phyloP scores from a whole-genome alignment of 2,329 filamentous ascomycete species.

The Stachybotrys echinatus region DNA sequence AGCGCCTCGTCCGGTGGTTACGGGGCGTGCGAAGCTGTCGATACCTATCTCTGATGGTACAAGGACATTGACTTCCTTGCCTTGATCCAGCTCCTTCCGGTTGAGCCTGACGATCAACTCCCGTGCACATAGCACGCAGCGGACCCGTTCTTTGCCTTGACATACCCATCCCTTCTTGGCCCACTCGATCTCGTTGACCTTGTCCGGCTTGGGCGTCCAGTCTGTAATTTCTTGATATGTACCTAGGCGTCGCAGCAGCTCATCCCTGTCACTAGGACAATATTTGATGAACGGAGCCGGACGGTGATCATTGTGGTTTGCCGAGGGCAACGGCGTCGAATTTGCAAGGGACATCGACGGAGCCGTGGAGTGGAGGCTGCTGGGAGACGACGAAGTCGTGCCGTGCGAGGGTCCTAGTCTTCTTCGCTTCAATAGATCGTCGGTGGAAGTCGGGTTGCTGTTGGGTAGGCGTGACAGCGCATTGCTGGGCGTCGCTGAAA shows the following conservation, averaged over 20 bases:
- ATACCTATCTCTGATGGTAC: slow-evolving; percentile 55
- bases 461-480: slow-evolving; percentile 6
- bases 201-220: slow-evolving; percentile 89
- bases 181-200: slow-evolving; percentile 87
- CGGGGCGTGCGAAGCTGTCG: neutral
- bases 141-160: slow-evolving; percentile 74
- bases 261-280: slow-evolving; percentile 77
- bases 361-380: slow-evolving; percentile 9
- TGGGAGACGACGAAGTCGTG: slow-evolving; percentile 17
- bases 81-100: slow-evolving; percentile 51
- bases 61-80: slow-evolving; percentile 46
- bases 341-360: slow-evolving; percentile 12
- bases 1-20: neutral
- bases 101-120: slow-evolving; percentile 78
- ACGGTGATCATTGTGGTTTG: neutral
- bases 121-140: slow-evolving; percentile 78
- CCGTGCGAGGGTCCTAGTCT: slow-evolving; percentile 40
- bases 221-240: slow-evolving; percentile 88
- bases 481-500: slow-evolving; percentile 7
- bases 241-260: slow-evolving; percentile 74
- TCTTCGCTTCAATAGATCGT: slow-evolving; percentile 47
- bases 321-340: slow-evolving; percentile 14
- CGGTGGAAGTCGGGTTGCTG: slow-evolving; percentile 12
- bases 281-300: slow-evolving; percentile 54
- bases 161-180: slow-evolving; percentile 91